Evolutionary conservation across 495 filamentous ascomycete genomes (phyloP).

Genomic region (Hyaloscypha bicolor): DNA sequence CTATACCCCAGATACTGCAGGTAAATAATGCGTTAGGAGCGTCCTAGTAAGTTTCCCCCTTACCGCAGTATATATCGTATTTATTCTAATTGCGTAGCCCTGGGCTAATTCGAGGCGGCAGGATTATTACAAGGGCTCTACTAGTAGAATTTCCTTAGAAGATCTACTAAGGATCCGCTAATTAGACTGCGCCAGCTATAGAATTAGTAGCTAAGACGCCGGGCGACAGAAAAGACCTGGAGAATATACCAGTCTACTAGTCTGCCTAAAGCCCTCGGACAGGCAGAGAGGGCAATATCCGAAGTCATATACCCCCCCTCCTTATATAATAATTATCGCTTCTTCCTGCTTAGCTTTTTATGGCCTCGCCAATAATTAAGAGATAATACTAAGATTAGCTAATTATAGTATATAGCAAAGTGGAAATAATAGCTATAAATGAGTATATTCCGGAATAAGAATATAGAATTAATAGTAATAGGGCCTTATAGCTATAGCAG

Average conservation of each 20-base stretch:
- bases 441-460: conserved; percentile 20
- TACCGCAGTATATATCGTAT: conserved; percentile 9
- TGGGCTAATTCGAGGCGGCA: conserved; percentile 11
- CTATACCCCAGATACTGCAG: background rate
- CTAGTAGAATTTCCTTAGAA: too few relatives aligned
- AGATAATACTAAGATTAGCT: conserved; percentile 20
- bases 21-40: background rate
- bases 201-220: conserved; percentile 23
- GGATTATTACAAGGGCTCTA: too few relatives aligned
- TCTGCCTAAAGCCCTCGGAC: conserved; percentile 14
- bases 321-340: conserved; percentile 4
- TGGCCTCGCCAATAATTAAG: conserved; percentile 17
- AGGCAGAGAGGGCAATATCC: conserved; percentile 2
- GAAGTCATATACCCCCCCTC: background rate
- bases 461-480: conserved; percentile 20
- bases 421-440: conserved; percentile 7
- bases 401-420: background rate
- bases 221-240: conserved; percentile 18
- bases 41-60: background rate
- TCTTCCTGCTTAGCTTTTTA: conserved; percentile 14
- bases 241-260: conserved; percentile 14
- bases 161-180: conserved; percentile 18
- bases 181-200: conserved; percentile 21
- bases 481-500: too few relatives aligned
- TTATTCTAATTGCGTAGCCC: conserved; percentile 21